These are phyloP conservation scores for Psilocybe subaeruginosa DNA, from an alignment of 768 basidiomycete genomes.

Conservation along the genomic window DNA sequence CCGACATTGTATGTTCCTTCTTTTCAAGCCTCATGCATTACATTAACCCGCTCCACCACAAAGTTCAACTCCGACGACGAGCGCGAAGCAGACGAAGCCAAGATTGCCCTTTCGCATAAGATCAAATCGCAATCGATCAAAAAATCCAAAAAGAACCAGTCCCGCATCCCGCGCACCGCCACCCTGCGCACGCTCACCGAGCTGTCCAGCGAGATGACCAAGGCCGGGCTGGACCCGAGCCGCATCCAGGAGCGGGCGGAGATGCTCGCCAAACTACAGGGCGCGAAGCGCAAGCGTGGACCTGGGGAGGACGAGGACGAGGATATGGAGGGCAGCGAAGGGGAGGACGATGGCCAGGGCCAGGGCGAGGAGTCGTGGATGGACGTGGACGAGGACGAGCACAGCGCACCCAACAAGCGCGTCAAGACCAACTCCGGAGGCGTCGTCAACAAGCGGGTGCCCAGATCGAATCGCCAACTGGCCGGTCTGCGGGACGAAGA, in stretches of 20 bases:
- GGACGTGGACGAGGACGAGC: constrained; percentile 55
- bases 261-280: constrained; percentile 74
- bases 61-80: constrained; percentile 76
- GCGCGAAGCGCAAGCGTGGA: constrained; percentile 72
- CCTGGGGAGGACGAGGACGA: constrained; percentile 55
- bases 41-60: constrained; percentile 8
- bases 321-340: constrained; percentile 63
- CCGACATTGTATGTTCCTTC: constrained; percentile 67
- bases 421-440: constrained; percentile 64
- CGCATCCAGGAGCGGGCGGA: constrained; percentile 88
- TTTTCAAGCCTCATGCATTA: neutral
- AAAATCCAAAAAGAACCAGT: constrained; percentile 85
- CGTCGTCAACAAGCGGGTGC: constrained; percentile 53
- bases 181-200: constrained; percentile 73
- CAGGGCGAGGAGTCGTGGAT: constrained; percentile 50
- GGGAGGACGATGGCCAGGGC: constrained; percentile 36
- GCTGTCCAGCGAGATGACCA: constrained; percentile 80
- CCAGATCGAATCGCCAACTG: constrained; percentile 73
- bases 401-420: constrained; percentile 57
- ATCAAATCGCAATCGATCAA: constrained; percentile 77
- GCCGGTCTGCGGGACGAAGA: constrained; percentile 79
- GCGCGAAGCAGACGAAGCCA: constrained; percentile 69
- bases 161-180: constrained; percentile 78
- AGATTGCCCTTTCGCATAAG: constrained; percentile 63
- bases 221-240: constrained; percentile 88